Base-by-base conservation (phyloP, 2,329 filamentous ascomycete genomes). In the Colletotrichum truncatum region DNA sequence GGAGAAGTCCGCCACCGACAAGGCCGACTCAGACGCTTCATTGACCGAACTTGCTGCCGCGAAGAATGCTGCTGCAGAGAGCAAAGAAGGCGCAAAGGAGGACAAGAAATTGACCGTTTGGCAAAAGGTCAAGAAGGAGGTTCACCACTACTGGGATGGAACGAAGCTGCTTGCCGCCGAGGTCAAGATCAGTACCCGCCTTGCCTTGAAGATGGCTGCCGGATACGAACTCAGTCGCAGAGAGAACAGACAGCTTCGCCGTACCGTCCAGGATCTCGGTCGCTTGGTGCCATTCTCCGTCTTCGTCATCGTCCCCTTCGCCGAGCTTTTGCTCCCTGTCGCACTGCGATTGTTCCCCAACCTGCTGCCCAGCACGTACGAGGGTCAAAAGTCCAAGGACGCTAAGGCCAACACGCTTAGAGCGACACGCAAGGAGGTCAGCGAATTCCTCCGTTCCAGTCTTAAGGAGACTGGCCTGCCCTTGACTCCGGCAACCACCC, bases 311-410 rank as follows among this genome's bases (percentile, higher is more conserved):
- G 94, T 99, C 38, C 96, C 96, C 1, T 97, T 99, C 70, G 96
- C 94, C 64, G 96, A 99, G 81, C 84, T 98, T 34, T 87, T 99
- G 45, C 88, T 98, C 21, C 96, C 96, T 2, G 85, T 99, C 48
- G 96, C 95, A 7, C 86, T 99, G 52, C 97, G 93, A 81, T 83
- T 99, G 46, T 99, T 99, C 88, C 96, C 96, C 77, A 98, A 98
- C 80, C 87, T 99, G 80, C 89, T 99, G 55, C 96, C 96, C 51
- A 98, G 94, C 84, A 99, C 96, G 25, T 99, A 97, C 77, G 96
- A 99, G 80, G 94, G 89, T 28, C 92, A 97, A 76, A 93, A 92
- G 74, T 91, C 93, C 66, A 97, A 94, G 78, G 96, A 99, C 73
- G 87, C 88, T 73, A 99, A 99, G 82, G 93, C 93, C 1, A 88